Evolutionary conservation across 495 filamentous ascomycete genomes (phyloP), one percentile per base, ranked within the genome.

Genomic region (Penicillium angulare): DNA sequence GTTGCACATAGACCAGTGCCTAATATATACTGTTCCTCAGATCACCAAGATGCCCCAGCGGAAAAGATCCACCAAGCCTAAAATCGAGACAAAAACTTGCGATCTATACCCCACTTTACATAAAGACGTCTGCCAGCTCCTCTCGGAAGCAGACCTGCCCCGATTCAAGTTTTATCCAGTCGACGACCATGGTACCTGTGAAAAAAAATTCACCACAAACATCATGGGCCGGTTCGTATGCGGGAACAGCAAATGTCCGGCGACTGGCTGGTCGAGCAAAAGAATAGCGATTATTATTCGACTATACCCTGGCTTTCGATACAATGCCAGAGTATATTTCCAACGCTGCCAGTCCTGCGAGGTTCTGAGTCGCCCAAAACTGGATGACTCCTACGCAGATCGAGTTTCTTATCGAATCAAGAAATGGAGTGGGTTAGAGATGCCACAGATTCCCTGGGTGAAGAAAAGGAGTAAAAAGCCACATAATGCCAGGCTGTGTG

Each of bases 331-430:
- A 23, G 41, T 43, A 2, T 43, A 43, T 27, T 17, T 13, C 6
- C 41, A 43, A 12, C 23, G 23, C 13, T 43, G 41, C 41, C 27
- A 43, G 41, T 8, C 0, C 23, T 43, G 41, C n/a, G 23, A 43
- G 23, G 3, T 16, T 27, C 24, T 43, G 7, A 43, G 41, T 20
- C 23, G 41, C 5, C 41, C 41, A n/a, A 12, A 27, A 7, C 6
- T 43, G 6, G 41, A 43, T 31, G 24, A 27, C 24, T 43, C 41
- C 10, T 43, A 43, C 12, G 41, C 41, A 17, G 41, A 43, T 6
- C 41, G 41, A 31, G 41, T 43, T 31, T 22, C 41, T 27, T 43
- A 43, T 31, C 41, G 41, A 4, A 43, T 43, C n/a, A 43, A 43
- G 16, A 27, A 31, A 17, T 43, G 41, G 23, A 27, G n/a, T 31